These are phyloP conservation scores for Heliamphora pulchella DNA, from an alignment of 179 eudicot species.

Conservation along the genomic window DNA sequence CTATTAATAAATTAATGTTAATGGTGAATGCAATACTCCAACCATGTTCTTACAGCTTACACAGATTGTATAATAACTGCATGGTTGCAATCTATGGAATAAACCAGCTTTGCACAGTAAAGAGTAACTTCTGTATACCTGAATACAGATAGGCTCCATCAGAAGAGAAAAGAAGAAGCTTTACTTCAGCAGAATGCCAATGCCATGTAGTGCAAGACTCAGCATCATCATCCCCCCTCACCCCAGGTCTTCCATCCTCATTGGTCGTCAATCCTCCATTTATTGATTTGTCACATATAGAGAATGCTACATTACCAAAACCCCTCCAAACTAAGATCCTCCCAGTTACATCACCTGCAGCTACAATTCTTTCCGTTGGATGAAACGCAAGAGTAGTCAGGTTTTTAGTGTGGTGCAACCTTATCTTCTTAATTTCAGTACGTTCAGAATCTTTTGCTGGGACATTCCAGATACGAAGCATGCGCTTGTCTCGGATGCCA, in stretches of 20 bases:
- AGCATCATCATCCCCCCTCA: conserved; percentile 70
- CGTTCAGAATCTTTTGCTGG: conserved; percentile 52
- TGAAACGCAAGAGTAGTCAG: conserved; percentile 74
- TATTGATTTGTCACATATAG: conserved; percentile 19
- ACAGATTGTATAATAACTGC: not conserved
- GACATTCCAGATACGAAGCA: conserved; percentile 68
- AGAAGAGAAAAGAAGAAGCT: conserved; percentile 74
- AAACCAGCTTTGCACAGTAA: not conserved
- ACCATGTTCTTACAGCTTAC: not conserved
- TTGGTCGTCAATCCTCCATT: conserved; percentile 26
- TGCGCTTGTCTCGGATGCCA: conserved; percentile 50
- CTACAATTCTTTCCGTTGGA: conserved; percentile 68
- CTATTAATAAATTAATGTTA: not conserved
- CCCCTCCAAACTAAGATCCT: conserved; percentile 92
- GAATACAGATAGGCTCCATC: conserved; percentile 95
- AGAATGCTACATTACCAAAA: conserved; percentile 46
- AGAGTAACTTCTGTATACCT: conserved; percentile 33
- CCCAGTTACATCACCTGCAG: conserved; percentile 87
- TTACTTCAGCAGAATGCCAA: conserved; percentile 91
- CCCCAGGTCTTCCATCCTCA: conserved; percentile 71
- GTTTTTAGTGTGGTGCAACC: conserved; percentile 66
- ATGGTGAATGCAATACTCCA: not conserved
- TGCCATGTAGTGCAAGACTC: conserved; percentile 96
- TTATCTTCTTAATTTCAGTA: conserved; percentile 39
- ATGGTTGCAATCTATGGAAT: not conserved